Evolutionary conservation across 1,284 basidiomycete species (phyloP), one percentile per base, ranked within the genome.

Genomic region (Rhodotorula sp.): DNA sequence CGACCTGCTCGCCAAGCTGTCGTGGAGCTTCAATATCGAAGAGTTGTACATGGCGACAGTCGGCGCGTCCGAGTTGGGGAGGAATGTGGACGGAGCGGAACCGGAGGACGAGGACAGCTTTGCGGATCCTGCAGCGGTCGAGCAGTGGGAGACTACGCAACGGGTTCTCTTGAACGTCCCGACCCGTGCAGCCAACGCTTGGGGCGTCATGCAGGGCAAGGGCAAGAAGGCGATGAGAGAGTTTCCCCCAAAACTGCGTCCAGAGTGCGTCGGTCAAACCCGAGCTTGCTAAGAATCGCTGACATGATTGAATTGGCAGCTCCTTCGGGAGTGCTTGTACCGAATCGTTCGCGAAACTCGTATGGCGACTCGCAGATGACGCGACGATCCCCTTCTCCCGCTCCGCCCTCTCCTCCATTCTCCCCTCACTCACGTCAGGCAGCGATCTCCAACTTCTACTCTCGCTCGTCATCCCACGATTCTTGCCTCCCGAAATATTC

Each of bases 61-160:
- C 77, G 58, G 28, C 15, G 2, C 37, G 11, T 30, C 37, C 2
- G 3, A 2, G 16, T 9, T 26, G 7, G 34, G 10, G 40, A 44
- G 15, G 13, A 13, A 13, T 34, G 24, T n/a, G 24, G 24, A 7
- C 0, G 10, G 20, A n/a, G 24, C 7, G 59, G 34, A 4, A 24
- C 13, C 31, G 13, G 56, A 53, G 3, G 56, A 57, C 69, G 78
- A 61, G 73, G 74, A 60, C 81, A 80, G 70, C 78, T 79, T 62
- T 77, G 78, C 47, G 71, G 84, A 48, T 73, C 80, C 64, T 13
- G 48, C 62, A 9, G 48, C 31, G 13, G 6, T 63, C 2, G 52
- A 59, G 22, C 24, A 54, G 28, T 92, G 90, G 90, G 87, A 88
- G 72, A 87, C 89, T 72, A 86, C 83, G 73, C 84, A 91, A 28